A percentile compares a stretch with the other conserved stretches of the same genome.
Evolutionary conservation across 1,284 basidiomycete species (phyloP).

Genomic region (Dichomitus squalens): DNA sequence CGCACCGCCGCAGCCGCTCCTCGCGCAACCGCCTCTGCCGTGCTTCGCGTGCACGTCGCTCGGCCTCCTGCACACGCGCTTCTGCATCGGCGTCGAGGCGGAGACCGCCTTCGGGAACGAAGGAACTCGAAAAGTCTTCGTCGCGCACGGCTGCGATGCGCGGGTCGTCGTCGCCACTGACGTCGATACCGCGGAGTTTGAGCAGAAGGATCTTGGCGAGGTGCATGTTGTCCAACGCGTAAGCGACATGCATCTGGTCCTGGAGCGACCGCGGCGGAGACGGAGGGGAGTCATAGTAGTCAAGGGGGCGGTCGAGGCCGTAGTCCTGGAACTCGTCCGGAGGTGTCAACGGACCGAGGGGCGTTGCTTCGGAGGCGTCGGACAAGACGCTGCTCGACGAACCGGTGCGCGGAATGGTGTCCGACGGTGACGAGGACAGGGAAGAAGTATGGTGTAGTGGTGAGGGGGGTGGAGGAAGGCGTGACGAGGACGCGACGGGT

Average conservation of each 20-base stretch:
- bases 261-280: slow-evolving; percentile 54
- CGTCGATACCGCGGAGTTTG: slow-evolving; percentile 60
- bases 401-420: slow-evolving; percentile 22
- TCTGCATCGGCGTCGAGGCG: slow-evolving; percentile 44
- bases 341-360: slow-evolving; percentile 29
- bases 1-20: slow-evolving; percentile 47
- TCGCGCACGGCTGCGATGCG: slow-evolving; percentile 63
- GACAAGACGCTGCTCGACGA: slow-evolving; percentile 35
- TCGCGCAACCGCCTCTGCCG: slow-evolving; percentile 41
- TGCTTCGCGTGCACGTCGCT: slow-evolving; percentile 40
- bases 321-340: slow-evolving; percentile 26
- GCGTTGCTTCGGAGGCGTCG: slow-evolving; percentile 28
- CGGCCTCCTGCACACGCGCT: slow-evolving; percentile 33
- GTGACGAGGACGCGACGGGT: slow-evolving; percentile 29
- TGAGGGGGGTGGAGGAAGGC: slow-evolving; percentile 20
- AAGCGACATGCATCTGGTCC: slow-evolving; percentile 67
- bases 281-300: slow-evolving; percentile 45
- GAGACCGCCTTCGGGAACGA: slow-evolving; percentile 57
- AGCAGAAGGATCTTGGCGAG: slow-evolving; percentile 64
- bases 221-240: slow-evolving; percentile 65
- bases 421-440: slow-evolving; percentile 26
- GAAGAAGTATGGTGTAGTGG: slow-evolving; percentile 18
- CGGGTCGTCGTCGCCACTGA: slow-evolving; percentile 59
- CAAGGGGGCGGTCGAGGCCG: slow-evolving; percentile 18
- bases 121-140: slow-evolving; percentile 65